Conservation (phyloP, 2,329 filamentous ascomycete species). For the Talaromyces sp. region DNA sequence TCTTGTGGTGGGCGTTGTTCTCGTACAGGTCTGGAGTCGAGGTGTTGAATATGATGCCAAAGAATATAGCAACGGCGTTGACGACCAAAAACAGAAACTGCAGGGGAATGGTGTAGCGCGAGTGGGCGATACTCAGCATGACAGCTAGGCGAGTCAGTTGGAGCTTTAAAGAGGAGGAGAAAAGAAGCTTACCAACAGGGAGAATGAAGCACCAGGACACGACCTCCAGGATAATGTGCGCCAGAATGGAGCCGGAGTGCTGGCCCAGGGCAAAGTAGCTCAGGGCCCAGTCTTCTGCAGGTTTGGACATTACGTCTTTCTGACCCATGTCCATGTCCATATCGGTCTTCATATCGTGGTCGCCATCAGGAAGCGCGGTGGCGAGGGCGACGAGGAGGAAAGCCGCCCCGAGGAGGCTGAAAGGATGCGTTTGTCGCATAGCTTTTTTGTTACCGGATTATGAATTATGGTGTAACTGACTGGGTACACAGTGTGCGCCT, state of each 20-base stretch:
- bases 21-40: constrained; percentile 80
- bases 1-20: constrained; percentile 80
- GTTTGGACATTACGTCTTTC: constrained; percentile 13
- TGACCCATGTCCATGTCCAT: constrained; percentile 20
- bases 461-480: neutral
- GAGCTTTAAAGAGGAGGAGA: too few relatives aligned
- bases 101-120: constrained; percentile 61
- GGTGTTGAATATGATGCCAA: constrained; percentile 68
- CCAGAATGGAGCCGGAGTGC: constrained; percentile 49
- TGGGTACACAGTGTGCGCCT: neutral
- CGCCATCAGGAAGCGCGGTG: constrained; percentile 14
- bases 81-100: constrained; percentile 63
- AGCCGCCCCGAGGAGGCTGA: constrained; percentile 20
- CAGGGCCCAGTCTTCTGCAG: constrained; percentile 19
- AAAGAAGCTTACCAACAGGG: constrained; percentile 57
- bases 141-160: constrained; percentile 52
- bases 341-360: constrained; percentile 23
- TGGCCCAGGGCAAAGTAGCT: constrained; percentile 40
- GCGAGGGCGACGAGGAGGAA: constrained; percentile 22
- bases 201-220: constrained; percentile 67
- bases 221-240: constrained; percentile 66
- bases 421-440: neutral
- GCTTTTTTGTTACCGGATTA: neutral
- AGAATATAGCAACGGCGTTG: constrained; percentile 59
- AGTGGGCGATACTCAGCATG: constrained; percentile 78